A percentile compares a stretch with the other conserved stretches of the same genome.
These are phyloP conservation scores for Candida suzukii DNA, from an alignment of 805 yeast genomes.

Conservation along the genomic window DNA sequence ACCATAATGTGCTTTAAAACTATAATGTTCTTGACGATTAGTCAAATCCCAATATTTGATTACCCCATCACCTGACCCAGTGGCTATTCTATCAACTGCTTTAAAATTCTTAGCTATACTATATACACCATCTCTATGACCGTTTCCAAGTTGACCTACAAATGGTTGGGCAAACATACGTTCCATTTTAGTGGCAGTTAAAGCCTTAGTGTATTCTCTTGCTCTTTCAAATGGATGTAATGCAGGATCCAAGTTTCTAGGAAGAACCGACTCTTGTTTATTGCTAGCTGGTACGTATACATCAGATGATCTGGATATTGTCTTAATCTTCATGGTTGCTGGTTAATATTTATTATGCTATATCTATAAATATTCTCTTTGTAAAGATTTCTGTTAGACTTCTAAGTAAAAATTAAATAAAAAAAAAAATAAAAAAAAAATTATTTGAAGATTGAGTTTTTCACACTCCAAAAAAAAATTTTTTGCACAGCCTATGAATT, in stretches of 20 bases:
- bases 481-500: neutral
- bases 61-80: constrained; percentile 94
- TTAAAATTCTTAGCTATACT: constrained; percentile 73
- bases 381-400: too few species aligned
- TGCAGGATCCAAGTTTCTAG: constrained; percentile 88
- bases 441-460: neutral
- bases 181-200: constrained; percentile 92
- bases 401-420: too few species aligned
- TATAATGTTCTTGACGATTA: constrained; percentile 63
- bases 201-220: constrained; percentile 89
- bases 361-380: too few species aligned
- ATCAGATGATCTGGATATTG: constrained; percentile 85
- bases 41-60: constrained; percentile 91
- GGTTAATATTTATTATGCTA: too few species aligned
- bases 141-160: constrained; percentile 88
- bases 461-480: neutral
- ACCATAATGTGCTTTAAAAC: constrained; percentile 86
- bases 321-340: constrained; percentile 65
- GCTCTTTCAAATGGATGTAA: constrained; percentile 97
- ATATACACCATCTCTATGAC: constrained; percentile 94
- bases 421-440: constrained; percentile 1
- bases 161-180: constrained; percentile 98
- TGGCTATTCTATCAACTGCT: constrained; percentile 67
- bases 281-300: constrained; percentile 87
- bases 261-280: constrained; percentile 79